phyloP scores from a whole-genome alignment of 495 filamentous ascomycete species.

The Aspergillus nidulans region DNA sequence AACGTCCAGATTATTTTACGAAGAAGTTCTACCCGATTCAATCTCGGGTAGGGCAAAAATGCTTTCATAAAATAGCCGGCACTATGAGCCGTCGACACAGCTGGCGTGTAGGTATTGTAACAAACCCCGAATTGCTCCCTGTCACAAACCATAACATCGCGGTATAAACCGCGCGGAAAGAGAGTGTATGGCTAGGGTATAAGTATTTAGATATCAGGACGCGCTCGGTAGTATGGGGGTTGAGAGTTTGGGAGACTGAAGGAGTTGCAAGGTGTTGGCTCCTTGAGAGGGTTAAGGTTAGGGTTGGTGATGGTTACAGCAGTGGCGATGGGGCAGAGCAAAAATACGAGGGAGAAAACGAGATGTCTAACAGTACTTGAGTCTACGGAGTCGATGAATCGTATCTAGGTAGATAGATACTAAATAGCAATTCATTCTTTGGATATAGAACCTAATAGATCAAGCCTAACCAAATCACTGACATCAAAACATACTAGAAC shows the following conservation, averaged over 20 bases:
- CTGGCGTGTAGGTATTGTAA: too few species aligned
- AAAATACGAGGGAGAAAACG: too few species aligned
- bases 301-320: neutral
- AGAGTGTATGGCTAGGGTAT: conserved; percentile 45
- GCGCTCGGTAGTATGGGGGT: conserved; percentile 34
- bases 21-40: too few species aligned
- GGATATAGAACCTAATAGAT: neutral
- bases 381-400: too few species aligned
- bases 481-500: neutral
- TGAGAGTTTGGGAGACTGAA: conserved; percentile 29
- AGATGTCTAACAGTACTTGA: too few species aligned
- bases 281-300: neutral
- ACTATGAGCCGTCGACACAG: too few species aligned
- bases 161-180: conserved; percentile 31
- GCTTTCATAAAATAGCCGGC: too few species aligned
- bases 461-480: neutral
- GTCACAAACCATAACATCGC: too few species aligned
- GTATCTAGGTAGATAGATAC: neutral
- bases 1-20: too few species aligned
- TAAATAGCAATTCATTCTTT: neutral
- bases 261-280: conserved; percentile 20
- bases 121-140: too few species aligned
- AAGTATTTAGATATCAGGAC: conserved; percentile 48
- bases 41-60: too few species aligned
- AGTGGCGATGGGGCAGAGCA: too few species aligned